Conservation (phyloP, 306 rosid species). For the Cucumis cinereus region DNA sequence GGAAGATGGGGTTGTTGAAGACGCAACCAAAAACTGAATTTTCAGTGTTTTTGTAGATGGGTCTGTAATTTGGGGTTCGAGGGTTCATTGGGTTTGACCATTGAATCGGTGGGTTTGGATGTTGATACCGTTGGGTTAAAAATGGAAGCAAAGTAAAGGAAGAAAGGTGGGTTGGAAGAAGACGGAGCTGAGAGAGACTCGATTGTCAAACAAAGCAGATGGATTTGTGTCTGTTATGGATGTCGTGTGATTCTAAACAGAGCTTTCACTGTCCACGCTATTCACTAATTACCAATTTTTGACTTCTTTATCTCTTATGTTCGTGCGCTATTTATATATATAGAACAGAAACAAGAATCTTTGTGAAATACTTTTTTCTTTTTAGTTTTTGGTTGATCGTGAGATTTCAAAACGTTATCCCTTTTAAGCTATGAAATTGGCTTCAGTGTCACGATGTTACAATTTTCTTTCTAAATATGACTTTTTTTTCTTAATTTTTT, state of each 20-base stretch:
- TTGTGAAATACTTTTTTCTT: no score
- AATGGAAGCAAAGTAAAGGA: neutral
- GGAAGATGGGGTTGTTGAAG: slow-evolving; percentile 5
- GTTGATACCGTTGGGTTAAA: neutral
- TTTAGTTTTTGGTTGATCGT: no score
- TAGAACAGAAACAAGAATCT: no score
- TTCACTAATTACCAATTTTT: neutral
- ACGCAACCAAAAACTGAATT: neutral
- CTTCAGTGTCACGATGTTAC: no score
- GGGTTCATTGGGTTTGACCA: neutral
- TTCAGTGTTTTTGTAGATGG: no score
- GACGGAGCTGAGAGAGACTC: neutral
- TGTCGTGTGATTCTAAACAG: neutral
- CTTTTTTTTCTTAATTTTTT: no score
- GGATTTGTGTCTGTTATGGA: neutral
- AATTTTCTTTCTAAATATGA: no score
- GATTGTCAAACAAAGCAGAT: neutral
- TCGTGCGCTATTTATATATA: no score
- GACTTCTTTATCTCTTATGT: no score
- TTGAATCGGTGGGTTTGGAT: neutral
- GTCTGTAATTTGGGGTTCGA: no score
- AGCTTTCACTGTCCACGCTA: neutral
- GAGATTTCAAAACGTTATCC: no score
- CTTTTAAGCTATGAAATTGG: no score
- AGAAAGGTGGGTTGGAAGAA: neutral